phyloP scores from a whole-genome alignment of 768 basidiomycete genomes.

The Leccinum disarticulatum region DNA sequence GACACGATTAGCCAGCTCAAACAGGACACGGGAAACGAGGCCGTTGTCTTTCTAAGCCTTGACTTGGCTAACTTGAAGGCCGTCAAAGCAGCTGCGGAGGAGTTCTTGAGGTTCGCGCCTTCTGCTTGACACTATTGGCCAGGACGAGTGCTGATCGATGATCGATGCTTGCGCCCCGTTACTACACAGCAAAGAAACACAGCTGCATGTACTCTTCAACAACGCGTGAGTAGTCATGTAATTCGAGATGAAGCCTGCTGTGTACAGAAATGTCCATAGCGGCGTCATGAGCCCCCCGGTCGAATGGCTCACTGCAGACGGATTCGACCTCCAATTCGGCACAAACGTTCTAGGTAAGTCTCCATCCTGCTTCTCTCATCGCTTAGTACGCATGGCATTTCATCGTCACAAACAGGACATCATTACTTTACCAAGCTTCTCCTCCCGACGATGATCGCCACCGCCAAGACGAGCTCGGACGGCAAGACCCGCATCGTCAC shows the following conservation, averaged over 20 bases:
- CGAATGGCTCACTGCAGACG: conserved; percentile 43
- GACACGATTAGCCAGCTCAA: conserved; percentile 34
- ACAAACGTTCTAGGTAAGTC: conserved; percentile 35
- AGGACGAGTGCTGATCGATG: neutral
- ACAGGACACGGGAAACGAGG: conserved; percentile 32
- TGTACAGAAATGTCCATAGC: conserved; percentile 26
- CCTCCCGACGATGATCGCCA: conserved; percentile 46
- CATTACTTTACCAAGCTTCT: conserved; percentile 57
- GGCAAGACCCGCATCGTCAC: conserved; percentile 49
- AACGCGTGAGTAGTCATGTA: conserved; percentile 41
- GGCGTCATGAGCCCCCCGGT: conserved; percentile 47
- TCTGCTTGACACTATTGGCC: neutral
- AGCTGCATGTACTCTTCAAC: conserved; percentile 50
- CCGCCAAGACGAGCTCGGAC: conserved; percentile 38
- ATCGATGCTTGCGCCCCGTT: neutral
- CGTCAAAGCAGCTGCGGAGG: conserved; percentile 36
- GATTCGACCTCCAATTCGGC: conserved; percentile 42
- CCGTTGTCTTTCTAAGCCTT: conserved; percentile 33
- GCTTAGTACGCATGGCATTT: neutral
- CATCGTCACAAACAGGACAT: conserved; percentile 43
- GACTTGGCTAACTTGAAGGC: conserved; percentile 36
- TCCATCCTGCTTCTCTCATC: neutral
- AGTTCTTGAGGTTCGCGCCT: conserved; percentile 25
- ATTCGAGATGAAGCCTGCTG: conserved; percentile 22
- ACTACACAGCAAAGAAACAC: conserved; percentile 39